A percentile compares a stretch with the other conserved stretches of the same genome.
These are phyloP conservation scores for Teratosphaeria pseudoeucalypti DNA, from an alignment of 2,329 filamentous ascomycete species.

Conservation along the genomic window DNA sequence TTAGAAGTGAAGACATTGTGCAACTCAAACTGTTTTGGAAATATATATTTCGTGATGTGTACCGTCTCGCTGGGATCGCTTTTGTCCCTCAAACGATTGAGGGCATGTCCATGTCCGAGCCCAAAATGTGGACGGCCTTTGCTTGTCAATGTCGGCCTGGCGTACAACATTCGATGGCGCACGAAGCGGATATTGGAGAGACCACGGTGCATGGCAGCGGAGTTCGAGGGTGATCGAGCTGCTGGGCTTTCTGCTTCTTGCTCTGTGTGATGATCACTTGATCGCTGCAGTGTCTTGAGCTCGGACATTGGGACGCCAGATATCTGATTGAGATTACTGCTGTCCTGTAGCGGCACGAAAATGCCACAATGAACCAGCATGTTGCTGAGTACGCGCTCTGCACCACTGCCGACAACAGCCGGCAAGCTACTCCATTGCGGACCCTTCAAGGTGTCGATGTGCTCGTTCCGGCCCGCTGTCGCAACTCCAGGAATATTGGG, in stretches of 20 bases:
- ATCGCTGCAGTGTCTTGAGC: slow-evolving; percentile 12
- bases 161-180: slow-evolving; percentile 78
- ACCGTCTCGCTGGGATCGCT: slow-evolving; percentile 45
- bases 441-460: slow-evolving; percentile 58
- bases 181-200: slow-evolving; percentile 54
- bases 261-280: background rate
- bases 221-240: background rate
- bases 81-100: slow-evolving; percentile 57
- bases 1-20: slow-evolving; percentile 83
- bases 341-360: slow-evolving; percentile 53
- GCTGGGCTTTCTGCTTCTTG: background rate
- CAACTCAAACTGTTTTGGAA: slow-evolving; percentile 78
- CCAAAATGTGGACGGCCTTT: slow-evolving; percentile 61
- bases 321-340: slow-evolving; percentile 63
- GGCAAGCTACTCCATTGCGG: slow-evolving; percentile 67
- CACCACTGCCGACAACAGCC: slow-evolving; percentile 60
- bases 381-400: slow-evolving; percentile 67
- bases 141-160: slow-evolving; percentile 59
- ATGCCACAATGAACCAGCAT: slow-evolving; percentile 68
- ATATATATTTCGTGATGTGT: slow-evolving; percentile 83
- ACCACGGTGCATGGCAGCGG: slow-evolving; percentile 1
- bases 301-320: slow-evolving; percentile 58
- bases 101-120: slow-evolving; percentile 68
- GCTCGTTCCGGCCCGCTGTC: slow-evolving; percentile 55
- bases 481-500: slow-evolving; percentile 56